These are phyloP conservation scores for Kodamaea hsintzibuensis DNA, from an alignment of 805 yeast genomes.

Conservation along the genomic window DNA sequence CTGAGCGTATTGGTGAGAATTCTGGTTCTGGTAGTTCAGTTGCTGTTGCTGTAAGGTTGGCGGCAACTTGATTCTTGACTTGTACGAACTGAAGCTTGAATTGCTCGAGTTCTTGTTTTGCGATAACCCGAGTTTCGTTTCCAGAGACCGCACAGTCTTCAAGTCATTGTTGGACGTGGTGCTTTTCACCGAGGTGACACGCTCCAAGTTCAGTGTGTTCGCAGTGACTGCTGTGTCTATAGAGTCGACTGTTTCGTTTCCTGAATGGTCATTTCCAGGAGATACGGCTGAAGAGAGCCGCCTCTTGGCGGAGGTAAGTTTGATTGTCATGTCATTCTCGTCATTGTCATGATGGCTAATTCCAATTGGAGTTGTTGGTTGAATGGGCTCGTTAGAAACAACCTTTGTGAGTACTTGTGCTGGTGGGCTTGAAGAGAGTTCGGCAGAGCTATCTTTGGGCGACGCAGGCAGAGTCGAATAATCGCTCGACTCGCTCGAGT, in stretches of 20 bases:
- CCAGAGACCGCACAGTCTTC: conserved; percentile 5
- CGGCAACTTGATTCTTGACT: conserved; percentile 35
- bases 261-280: background rate
- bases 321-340: background rate
- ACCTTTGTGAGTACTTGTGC: background rate
- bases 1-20: background rate
- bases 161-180: conserved; percentile 2
- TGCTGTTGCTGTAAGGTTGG: conserved; percentile 25
- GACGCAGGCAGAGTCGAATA: background rate
- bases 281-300: background rate
- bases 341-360: background rate
- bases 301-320: background rate
- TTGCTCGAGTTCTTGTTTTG: conserved; percentile 16
- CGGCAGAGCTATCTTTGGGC: background rate
- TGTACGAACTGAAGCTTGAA: conserved; percentile 27
- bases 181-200: conserved; percentile 3
- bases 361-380: background rate
- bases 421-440: background rate
- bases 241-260: conserved; percentile 1
- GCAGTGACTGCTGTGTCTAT: conserved; percentile 2
- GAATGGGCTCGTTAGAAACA: background rate
- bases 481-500: background rate
- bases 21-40: conserved; percentile 5
- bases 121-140: conserved; percentile 2
- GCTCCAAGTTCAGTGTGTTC: background rate